Conservation (phyloP, 805 yeast species). For the Teunomyces barrocoloradensis region DNA sequence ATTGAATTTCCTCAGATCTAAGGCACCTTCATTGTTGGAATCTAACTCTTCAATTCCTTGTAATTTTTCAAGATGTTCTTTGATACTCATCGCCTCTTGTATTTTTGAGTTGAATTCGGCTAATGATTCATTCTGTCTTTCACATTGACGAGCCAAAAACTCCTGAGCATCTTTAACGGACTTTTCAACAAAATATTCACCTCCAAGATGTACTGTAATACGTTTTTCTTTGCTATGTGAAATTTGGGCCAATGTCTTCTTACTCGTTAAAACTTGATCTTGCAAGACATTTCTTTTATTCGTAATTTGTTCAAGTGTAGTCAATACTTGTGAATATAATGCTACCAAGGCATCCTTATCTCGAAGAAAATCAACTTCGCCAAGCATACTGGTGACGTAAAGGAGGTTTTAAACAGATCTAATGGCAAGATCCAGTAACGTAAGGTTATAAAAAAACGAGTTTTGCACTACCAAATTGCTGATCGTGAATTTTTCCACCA, state of each 20-base stretch:
- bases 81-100: slow-evolving; percentile 34
- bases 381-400: neutral
- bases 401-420: neutral
- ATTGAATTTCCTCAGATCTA: slow-evolving; percentile 13
- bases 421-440: neutral
- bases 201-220: slow-evolving; percentile 35
- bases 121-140: slow-evolving; percentile 34
- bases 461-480: neutral
- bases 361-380: neutral
- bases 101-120: slow-evolving; percentile 38
- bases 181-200: slow-evolving; percentile 40
- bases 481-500: too few relatives aligned
- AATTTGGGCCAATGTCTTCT: neutral
- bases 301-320: slow-evolving; percentile 1
- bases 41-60: slow-evolving; percentile 8
- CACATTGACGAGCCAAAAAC: slow-evolving; percentile 26
- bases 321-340: slow-evolving; percentile 1
- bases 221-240: slow-evolving; percentile 1
- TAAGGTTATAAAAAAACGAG: neutral
- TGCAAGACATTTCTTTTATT: slow-evolving; percentile 6
- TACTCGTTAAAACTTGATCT: slow-evolving; percentile 6
- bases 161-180: slow-evolving; percentile 24
- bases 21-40: slow-evolving; percentile 6
- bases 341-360: neutral
- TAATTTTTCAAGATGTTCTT: slow-evolving; percentile 22